Evolutionary conservation across 495 filamentous ascomycete species (phyloP), one percentile per base, ranked within the genome.

Genomic region (Aspergillus asperescens): DNA sequence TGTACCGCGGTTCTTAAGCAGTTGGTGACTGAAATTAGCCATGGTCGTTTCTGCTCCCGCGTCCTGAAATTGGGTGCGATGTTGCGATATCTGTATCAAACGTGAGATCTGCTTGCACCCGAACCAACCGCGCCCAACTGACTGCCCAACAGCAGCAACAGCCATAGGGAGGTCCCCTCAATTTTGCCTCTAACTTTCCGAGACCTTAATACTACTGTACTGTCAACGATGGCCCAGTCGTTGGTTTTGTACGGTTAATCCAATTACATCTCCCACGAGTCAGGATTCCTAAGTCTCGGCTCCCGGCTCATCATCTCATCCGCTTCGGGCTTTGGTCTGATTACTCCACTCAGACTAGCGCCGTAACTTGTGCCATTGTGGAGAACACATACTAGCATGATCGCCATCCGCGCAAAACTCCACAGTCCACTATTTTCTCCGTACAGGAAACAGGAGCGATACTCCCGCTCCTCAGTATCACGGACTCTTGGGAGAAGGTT

Each of bases 81-180:
- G 32, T 52, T 45, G 45, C 40, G 50, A 27, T 35, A 18, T 18
- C 16, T 16, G 18, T 27, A 47, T 28, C 42, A 54, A 54, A 54
- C 51, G 32, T 40, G 29, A 35, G 39, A 47, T 35, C 51, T 54
- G 51, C 35, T 38, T 32, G 42, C 34, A 40, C 42, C 51, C 51
- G 50, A 45, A 38, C 40, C 39, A 45, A 44, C 29, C 24, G 6
- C 23, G 7, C 28, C 23, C 32, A 10, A 5, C 19, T n/a, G n/a
- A n/a, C n/a, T n/a, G n/a, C n/a, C n/a, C n/a, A 46, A n/a, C n/a
- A n/a, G n/a, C n/a, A n/a, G n/a, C n/a, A n/a, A n/a, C n/a, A n/a
- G n/a, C n/a, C n/a, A n/a, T n/a, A n/a, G n/a, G n/a, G n/a, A n/a
- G n/a, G n/a, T 13, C 41, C 41, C 23, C 41, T 25, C 25, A 25